A percentile compares a stretch with the other conserved stretches of the same genome.
phyloP scores from a whole-genome alignment of 768 basidiomycete genomes.

The Suillus lakei region DNA sequence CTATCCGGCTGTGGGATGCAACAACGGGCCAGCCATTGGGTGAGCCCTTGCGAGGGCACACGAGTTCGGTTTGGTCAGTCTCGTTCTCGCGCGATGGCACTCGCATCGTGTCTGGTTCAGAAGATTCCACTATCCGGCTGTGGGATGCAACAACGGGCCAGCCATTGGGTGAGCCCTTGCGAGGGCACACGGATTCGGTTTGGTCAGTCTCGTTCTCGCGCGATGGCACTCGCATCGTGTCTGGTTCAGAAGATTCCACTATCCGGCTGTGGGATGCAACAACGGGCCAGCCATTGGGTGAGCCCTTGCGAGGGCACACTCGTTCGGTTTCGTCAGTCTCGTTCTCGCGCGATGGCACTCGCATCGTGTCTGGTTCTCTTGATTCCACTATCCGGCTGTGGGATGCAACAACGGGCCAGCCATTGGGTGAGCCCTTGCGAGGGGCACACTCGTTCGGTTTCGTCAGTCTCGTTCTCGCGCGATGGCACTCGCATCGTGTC shows the following conservation, averaged over 20 bases:
- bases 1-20: constrained; percentile 18
- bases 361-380: neutral
- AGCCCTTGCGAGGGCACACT: neutral
- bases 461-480: too few relatives aligned
- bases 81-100: constrained; percentile 23
- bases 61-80: constrained; percentile 12
- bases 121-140: constrained; percentile 18
- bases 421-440: too few relatives aligned
- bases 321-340: neutral
- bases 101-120: constrained; percentile 23
- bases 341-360: neutral
- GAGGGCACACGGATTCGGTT: neutral
- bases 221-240: constrained; percentile 5
- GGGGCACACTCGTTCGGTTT: too few relatives aligned
- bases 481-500: too few relatives aligned
- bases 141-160: constrained; percentile 18
- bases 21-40: neutral
- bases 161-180: neutral
- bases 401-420: too few relatives aligned
- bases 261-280: constrained; percentile 17
- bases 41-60: constrained; percentile 17
- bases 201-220: neutral
- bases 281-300: constrained; percentile 19
- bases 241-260: neutral
- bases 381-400: too few relatives aligned